Evolutionary conservation across 805 yeast genomes (phyloP).

Genomic region (Hagleromyces aurorensis): DNA sequence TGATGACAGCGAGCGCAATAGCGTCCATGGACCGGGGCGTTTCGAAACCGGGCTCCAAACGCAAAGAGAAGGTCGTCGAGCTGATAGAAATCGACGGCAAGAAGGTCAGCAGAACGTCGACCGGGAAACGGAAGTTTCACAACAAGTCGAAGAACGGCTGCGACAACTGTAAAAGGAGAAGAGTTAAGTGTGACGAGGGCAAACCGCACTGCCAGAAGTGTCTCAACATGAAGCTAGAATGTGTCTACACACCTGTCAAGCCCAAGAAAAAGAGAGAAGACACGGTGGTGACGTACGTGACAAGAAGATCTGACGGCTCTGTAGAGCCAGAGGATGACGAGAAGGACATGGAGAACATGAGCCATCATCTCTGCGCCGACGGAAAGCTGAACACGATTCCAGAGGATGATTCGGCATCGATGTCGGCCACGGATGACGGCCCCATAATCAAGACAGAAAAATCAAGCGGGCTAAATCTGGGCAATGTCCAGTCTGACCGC

Average conservation of each 20-base stretch:
- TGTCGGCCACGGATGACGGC: too few species aligned
- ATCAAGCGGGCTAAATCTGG: too few species aligned
- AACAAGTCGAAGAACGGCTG: conserved; percentile 87
- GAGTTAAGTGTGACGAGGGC: conserved; percentile 89
- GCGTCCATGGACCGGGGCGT: too few species aligned
- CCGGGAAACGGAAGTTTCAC: conserved; percentile 80
- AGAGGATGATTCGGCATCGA: too few species aligned
- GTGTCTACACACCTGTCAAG: conserved; percentile 45
- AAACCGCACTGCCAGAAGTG: conserved; percentile 79
- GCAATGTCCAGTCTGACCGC: too few species aligned
- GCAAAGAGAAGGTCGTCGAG: conserved; percentile 24
- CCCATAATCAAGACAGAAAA: too few species aligned
- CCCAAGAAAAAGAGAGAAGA: conserved; percentile 20
- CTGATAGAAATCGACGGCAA: conserved; percentile 35
- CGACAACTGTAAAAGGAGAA: conserved; percentile 75
- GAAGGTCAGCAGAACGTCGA: conserved; percentile 36
- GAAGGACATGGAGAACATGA: conserved; percentile 8
- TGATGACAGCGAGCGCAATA: too few species aligned
- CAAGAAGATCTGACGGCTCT: conserved; percentile 12
- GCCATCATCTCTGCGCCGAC: too few species aligned
- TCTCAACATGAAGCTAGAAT: conserved; percentile 65
- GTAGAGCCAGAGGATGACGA: conserved; percentile 3
- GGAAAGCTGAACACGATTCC: too few species aligned
- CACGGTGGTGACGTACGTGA: conserved; percentile 13
- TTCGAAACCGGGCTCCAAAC: conserved; percentile 6